phyloP scores from a whole-genome alignment of 768 basidiomycete genomes.

The Termitomyces sp. region DNA sequence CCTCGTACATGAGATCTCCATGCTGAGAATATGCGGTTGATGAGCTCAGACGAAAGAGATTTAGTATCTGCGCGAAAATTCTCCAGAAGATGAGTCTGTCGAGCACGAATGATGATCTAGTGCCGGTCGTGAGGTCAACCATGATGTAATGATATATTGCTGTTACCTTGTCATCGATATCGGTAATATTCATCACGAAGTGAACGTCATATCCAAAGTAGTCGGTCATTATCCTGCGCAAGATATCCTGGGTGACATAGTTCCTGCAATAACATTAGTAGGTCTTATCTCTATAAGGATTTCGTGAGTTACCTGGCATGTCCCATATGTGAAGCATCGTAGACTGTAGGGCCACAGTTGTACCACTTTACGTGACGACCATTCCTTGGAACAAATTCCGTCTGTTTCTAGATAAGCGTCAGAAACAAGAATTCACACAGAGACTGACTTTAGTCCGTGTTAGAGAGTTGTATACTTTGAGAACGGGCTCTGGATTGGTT shows the following conservation, averaged over 20 bases:
- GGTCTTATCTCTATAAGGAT: conserved; percentile 2
- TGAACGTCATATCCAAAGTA: conserved; percentile 98
- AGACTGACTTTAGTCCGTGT: conserved; percentile 77
- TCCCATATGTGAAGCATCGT: conserved; percentile 98
- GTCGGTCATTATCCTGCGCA: conserved; percentile 86
- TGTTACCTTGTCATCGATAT: conserved; percentile 96
- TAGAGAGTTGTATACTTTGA: conserved; percentile 90
- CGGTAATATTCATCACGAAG: conserved; percentile 99
- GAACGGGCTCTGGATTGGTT: conserved; percentile 49
- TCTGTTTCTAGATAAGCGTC: conserved; percentile 36
- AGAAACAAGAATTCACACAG: not conserved
- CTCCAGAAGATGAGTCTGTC: conserved; percentile 71
- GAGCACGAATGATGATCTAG: conserved; percentile 90
- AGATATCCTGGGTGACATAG: conserved; percentile 92
- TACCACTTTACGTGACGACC: conserved; percentile 93
- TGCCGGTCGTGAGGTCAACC: not conserved
- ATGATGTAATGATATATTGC: conserved; percentile 9
- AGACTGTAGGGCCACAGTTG: conserved; percentile 98
- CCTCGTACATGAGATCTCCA: conserved; percentile 63
- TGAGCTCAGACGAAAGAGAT: conserved; percentile 49
- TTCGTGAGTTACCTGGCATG: conserved; percentile 73
- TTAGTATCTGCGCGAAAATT: conserved; percentile 51
- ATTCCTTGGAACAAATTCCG: conserved; percentile 65
- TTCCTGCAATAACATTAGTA: conserved; percentile 49
- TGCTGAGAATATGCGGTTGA: conserved; percentile 51